These are phyloP conservation scores for Phaeoacremonium minimum DNA, from an alignment of 2,329 filamentous ascomycete species.

Conservation along the genomic window DNA sequence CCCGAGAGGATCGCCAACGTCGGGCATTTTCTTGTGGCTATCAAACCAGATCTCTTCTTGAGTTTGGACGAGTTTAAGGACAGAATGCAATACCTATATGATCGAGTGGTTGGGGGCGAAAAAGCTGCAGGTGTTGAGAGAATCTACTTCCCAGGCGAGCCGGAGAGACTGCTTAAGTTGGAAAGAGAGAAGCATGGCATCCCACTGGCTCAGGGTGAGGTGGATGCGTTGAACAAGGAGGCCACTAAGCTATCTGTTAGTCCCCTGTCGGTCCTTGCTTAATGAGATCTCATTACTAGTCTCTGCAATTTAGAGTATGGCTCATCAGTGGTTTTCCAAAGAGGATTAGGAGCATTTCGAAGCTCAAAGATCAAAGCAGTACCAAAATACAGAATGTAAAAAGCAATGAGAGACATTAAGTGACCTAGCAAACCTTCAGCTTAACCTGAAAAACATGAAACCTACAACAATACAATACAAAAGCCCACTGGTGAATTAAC, in stretches of 20 bases:
- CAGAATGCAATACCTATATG: conserved; percentile 53
- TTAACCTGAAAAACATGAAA: too few relatives aligned
- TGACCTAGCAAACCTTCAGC: too few relatives aligned
- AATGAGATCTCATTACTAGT: too few relatives aligned
- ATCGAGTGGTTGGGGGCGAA: conserved; percentile 47
- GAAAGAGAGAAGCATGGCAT: conserved; percentile 52
- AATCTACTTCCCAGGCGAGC: conserved; percentile 59
- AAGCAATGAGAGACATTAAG: too few relatives aligned
- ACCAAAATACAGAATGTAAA: too few relatives aligned
- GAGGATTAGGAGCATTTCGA: too few relatives aligned
- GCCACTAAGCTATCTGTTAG: conserved; percentile 38
- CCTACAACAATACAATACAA: too few relatives aligned
- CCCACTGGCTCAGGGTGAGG: conserved; percentile 51
- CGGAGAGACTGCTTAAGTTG: conserved; percentile 51
- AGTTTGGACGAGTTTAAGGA: conserved; percentile 63
- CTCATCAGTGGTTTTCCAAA: too few relatives aligned
- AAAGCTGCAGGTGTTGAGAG: conserved; percentile 52
- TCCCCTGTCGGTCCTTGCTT: too few relatives aligned
- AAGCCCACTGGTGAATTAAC: too few relatives aligned
- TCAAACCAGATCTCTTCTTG: conserved; percentile 75
- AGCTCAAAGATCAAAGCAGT: too few relatives aligned
- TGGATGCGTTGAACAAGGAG: conserved; percentile 51
- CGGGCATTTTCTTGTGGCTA: conserved; percentile 68
- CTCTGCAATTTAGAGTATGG: too few relatives aligned
- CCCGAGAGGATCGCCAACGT: conserved; percentile 64